A percentile compares a stretch with the other conserved stretches of the same genome.
phyloP scores from a whole-genome alignment of 108 stramenopile genomes.

The Seminavis robusta region DNA sequence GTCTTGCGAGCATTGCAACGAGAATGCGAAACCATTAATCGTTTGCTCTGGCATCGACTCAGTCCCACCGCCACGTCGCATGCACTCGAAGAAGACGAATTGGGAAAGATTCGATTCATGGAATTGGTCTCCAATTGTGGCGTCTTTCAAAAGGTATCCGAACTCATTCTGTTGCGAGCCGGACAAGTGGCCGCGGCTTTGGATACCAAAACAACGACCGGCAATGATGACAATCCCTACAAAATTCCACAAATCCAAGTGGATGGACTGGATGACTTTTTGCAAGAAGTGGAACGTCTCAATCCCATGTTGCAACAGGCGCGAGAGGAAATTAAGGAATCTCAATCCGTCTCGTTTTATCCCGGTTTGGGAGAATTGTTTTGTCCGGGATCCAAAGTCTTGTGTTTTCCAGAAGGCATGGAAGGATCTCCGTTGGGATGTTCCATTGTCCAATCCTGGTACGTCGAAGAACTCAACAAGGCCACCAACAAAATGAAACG shows the following conservation, averaged over 20 bases:
- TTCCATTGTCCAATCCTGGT: constrained; percentile 63
- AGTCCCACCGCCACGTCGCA: constrained; percentile 11
- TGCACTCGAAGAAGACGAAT: constrained; percentile 65
- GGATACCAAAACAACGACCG: neutral
- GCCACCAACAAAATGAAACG: constrained; percentile 60
- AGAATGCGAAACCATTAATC: constrained; percentile 45
- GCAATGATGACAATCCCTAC: constrained; percentile 21
- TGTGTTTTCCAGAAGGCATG: constrained; percentile 65
- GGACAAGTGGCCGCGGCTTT: constrained; percentile 15
- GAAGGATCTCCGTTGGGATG: constrained; percentile 59
- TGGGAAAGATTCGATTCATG: constrained; percentile 59
- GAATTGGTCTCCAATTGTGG: constrained; percentile 61
- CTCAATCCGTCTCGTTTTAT: constrained; percentile 54
- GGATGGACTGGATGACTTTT: constrained; percentile 43
- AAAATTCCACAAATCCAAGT: constrained; percentile 39
- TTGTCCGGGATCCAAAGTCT: constrained; percentile 45
- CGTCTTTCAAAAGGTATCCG: constrained; percentile 48
- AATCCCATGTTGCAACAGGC: constrained; percentile 34
- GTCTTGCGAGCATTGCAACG: constrained; percentile 48
- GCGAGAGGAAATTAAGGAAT: constrained; percentile 44
- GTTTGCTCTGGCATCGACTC: constrained; percentile 36
- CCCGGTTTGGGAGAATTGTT: constrained; percentile 68
- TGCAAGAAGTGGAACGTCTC: constrained; percentile 37
- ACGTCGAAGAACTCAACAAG: constrained; percentile 56
- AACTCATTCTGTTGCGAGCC: constrained; percentile 37